Conservation (phyloP, 2,329 filamentous ascomycete genomes). For the Ophiostoma himal-ulmi region DNA sequence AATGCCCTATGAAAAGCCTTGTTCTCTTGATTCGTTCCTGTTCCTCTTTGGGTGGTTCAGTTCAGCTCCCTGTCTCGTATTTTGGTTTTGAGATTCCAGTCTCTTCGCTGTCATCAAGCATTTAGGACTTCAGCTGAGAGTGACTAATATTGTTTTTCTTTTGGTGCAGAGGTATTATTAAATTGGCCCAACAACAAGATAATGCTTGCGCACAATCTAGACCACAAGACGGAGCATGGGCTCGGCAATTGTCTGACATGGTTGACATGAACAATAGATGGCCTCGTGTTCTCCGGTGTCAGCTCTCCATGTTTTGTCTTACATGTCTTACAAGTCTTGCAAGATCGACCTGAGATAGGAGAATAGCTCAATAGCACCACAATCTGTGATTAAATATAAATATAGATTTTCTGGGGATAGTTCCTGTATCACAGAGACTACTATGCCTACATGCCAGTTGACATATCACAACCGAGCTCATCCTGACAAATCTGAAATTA, state of each 20-base stretch:
- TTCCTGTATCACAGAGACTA: not conserved
- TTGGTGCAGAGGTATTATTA: not conserved
- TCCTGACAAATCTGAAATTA: not conserved
- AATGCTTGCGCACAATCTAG: not conserved
- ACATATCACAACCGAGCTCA: not conserved
- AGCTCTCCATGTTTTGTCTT: not conserved
- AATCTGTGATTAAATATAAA: not conserved
- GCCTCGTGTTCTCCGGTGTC: not conserved
- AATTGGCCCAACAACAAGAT: not conserved
- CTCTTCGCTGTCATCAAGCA: not conserved
- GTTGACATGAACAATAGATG: not conserved
- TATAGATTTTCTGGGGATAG: not conserved
- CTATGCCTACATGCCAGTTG: slow-evolving; percentile 1
- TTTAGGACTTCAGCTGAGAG: not conserved
- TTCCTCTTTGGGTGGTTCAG: not conserved
- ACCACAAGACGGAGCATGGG: not conserved
- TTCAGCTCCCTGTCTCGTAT: not conserved
- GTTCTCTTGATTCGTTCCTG: not conserved
- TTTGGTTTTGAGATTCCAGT: not conserved
- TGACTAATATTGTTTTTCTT: not conserved
- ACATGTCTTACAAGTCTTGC: not conserved
- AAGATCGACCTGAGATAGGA: not conserved
- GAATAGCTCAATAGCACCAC: not conserved
- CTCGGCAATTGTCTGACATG: not conserved
- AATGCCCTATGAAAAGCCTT: not conserved